A percentile compares a stretch with the other conserved stretches of the same genome.
Evolutionary conservation across 1,284 basidiomycete genomes (phyloP).

Genomic region (Ceratobasidium sp.): DNA sequence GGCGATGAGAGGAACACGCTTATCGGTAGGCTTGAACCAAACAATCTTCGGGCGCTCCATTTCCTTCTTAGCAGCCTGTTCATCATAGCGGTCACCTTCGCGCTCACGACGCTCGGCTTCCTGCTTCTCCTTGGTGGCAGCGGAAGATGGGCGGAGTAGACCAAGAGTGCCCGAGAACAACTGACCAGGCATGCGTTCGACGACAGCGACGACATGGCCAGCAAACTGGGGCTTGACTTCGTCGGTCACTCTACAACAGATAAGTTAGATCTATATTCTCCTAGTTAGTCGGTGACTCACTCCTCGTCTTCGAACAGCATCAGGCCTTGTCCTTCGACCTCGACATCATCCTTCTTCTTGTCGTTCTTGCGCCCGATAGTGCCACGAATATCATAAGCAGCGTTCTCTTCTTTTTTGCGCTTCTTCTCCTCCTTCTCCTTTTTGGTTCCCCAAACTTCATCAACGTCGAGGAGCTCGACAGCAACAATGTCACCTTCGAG

Average conservation of each 20-base stretch:
- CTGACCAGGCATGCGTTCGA: slow-evolving; percentile 98
- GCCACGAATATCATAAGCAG: slow-evolving; percentile 86
- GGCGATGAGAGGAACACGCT: slow-evolving; percentile 97
- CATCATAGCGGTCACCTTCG: slow-evolving; percentile 87
- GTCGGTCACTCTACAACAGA: slow-evolving; percentile 82
- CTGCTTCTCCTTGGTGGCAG: slow-evolving; percentile 99
- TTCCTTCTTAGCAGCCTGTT: slow-evolving; percentile 78
- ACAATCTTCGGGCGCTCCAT: slow-evolving; percentile 98
- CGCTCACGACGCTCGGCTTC: slow-evolving; percentile 97
- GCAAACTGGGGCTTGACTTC: slow-evolving; percentile 96
- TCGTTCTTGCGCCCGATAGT: slow-evolving; percentile 88
- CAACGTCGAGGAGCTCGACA: slow-evolving; percentile 96
- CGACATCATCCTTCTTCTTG: slow-evolving; percentile 99
- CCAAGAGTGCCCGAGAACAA: slow-evolving; percentile 98
- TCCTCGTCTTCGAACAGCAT: slow-evolving; percentile 98
- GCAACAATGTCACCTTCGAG: slow-evolving; percentile 99
- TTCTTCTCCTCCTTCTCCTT: slow-evolving; percentile 99
- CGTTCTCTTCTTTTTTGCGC: slow-evolving; percentile 98
- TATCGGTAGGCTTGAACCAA: slow-evolving; percentile 99
- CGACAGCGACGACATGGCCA: slow-evolving; percentile 97
- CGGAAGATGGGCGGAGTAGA: slow-evolving; percentile 94
- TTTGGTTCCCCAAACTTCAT: slow-evolving; percentile 99
- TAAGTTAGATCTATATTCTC: slow-evolving; percentile 42
- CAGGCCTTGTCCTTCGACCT: slow-evolving; percentile 98
- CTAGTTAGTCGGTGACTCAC: slow-evolving; percentile 61